Percentiles rank a stretch among this genome's conserved stretches.
These are phyloP conservation scores for Protomyces macrosporus DNA, from an alignment of 1,139 yeast genomes.

Conservation along the genomic window DNA sequence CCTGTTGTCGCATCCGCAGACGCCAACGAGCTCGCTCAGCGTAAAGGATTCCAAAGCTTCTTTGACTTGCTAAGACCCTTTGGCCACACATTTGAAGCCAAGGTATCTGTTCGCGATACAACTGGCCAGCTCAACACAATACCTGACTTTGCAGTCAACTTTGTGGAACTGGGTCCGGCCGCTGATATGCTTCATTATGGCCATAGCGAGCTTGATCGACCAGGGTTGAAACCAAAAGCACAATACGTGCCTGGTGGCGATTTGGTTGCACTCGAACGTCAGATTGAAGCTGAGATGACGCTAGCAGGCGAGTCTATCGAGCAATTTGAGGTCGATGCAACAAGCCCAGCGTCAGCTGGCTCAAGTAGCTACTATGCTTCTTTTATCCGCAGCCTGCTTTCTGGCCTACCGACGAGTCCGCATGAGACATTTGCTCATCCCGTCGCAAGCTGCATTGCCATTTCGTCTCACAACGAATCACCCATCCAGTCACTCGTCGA, in stretches of 20 bases:
- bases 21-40: conserved; percentile 48
- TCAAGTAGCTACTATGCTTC: conserved; percentile 25
- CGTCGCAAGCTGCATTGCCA: conserved; percentile 64
- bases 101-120: conserved; percentile 44
- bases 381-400: conserved; percentile 54
- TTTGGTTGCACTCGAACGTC: conserved; percentile 14
- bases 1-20: conserved; percentile 51
- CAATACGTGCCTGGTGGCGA: conserved; percentile 16
- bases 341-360: background rate
- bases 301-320: conserved; percentile 5
- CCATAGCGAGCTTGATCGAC: conserved; percentile 8
- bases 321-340: background rate
- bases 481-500: conserved; percentile 48
- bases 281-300: conserved; percentile 23
- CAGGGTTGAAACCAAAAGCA: background rate
- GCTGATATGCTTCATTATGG: conserved; percentile 17
- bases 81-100: conserved; percentile 43
- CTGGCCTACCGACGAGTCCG: conserved; percentile 62
- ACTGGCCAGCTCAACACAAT: conserved; percentile 33
- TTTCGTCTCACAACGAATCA: conserved; percentile 48
- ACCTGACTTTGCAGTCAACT: conserved; percentile 39
- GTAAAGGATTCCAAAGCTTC: conserved; percentile 41
- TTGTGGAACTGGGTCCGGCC: conserved; percentile 31
- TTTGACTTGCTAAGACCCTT: conserved; percentile 43
- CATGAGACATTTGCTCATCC: conserved; percentile 93